Conservation (phyloP, 2,329 filamentous ascomycete species). For the Gaeumannomyces tritici region DNA sequence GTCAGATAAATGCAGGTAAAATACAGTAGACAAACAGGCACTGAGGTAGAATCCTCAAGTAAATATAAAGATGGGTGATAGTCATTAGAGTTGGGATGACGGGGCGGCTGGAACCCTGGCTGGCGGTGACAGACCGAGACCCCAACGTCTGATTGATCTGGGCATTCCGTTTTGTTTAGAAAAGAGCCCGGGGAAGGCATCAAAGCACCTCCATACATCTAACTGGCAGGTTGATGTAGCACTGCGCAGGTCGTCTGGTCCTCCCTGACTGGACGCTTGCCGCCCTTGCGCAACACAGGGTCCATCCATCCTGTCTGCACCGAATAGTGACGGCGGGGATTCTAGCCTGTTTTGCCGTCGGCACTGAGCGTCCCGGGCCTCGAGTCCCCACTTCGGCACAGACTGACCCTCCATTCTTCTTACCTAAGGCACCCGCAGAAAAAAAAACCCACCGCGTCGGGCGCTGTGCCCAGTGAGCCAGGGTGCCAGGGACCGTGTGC, state of each 20-base stretch:
- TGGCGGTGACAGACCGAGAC: neutral
- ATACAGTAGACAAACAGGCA: neutral
- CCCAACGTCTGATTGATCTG: neutral
- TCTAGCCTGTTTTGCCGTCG: neutral
- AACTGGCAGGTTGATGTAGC: too few relatives aligned
- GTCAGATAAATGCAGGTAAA: too few relatives aligned
- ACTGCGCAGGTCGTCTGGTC: neutral
- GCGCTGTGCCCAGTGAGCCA: neutral
- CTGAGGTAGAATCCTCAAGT: neutral
- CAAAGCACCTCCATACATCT: too few relatives aligned
- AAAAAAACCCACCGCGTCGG: neutral
- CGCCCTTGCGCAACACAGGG: too few relatives aligned
- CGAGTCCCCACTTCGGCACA: neutral
- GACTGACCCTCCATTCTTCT: neutral
- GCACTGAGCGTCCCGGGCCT: neutral
- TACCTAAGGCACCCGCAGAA: neutral
- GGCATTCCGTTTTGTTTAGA: neutral
- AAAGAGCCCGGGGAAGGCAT: too few relatives aligned
- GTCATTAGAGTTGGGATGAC: neutral
- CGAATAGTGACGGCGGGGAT: too few relatives aligned
- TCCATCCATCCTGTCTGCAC: neutral
- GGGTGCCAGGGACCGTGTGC: too few relatives aligned
- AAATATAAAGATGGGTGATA: neutral
- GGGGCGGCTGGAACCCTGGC: neutral
- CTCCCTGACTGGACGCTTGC: neutral